Percentiles rank a stretch among this genome's conserved stretches.
phyloP scores from a whole-genome alignment of 768 basidiomycete genomes.

The Kwoniella newhampshirensis region DNA sequence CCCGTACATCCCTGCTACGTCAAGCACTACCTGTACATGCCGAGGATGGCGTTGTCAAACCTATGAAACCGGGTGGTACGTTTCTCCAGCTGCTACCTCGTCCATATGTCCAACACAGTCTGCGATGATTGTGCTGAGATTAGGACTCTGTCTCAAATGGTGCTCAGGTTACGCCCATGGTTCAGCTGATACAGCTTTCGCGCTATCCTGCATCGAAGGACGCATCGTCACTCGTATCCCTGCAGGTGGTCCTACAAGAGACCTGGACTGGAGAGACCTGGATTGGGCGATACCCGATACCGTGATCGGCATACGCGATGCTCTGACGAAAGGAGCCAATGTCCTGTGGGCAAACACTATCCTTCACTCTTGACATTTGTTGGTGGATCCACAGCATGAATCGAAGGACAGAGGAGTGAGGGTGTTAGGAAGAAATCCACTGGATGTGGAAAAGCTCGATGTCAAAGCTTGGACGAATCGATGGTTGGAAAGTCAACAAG shows the following conservation, averaged over 20 bases:
- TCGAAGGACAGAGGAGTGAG: conserved; percentile 16
- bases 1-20: conserved; percentile 25
- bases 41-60: conserved; percentile 44
- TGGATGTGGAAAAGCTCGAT: conserved; percentile 37
- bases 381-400: conserved; percentile 26
- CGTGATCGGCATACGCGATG: conserved; percentile 27
- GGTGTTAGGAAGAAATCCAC: conserved; percentile 37
- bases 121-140: background rate
- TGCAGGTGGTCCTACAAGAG: conserved; percentile 17
- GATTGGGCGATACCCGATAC: conserved; percentile 49
- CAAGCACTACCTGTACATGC: conserved; percentile 33
- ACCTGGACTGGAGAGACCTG: too few relatives aligned
- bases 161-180: conserved; percentile 41
- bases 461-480: conserved; percentile 46
- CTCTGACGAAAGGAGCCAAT: conserved; percentile 37
- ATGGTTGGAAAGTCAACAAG: conserved; percentile 30
- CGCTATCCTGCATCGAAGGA: conserved; percentile 19
- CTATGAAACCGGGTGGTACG: conserved; percentile 45
- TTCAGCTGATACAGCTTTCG: conserved; percentile 41
- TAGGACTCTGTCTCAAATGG: background rate
- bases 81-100: background rate
- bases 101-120: too few relatives aligned
- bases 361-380: conserved; percentile 37
- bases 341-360: conserved; percentile 45
- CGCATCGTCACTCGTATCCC: conserved; percentile 29